Base-by-base conservation (phyloP, 768 basidiomycete species). In the Rhodotorula toruloides region DNA sequence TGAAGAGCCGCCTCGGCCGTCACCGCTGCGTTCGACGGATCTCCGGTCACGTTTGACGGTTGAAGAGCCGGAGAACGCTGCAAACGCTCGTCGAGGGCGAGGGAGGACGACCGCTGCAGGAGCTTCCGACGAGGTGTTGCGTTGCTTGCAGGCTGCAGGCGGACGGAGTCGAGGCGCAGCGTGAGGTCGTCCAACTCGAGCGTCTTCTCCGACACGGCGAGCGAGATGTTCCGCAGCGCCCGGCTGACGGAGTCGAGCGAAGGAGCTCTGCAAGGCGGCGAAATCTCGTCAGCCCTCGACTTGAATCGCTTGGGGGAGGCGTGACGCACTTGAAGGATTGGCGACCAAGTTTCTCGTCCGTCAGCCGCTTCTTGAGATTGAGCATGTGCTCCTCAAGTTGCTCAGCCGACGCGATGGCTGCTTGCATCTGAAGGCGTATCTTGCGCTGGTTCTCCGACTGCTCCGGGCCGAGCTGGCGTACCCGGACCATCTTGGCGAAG, bases 381-480 rank as follows among this genome's bases (percentile, higher is more conserved):
- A 84, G 81, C 7, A 96, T 79, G 69, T 86, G 82, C 17, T 84
- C 84, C 72, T 94, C 91, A 14, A 94, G 81, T 72, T 91, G 88
- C 74, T 86, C 84, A 22, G 92, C 79, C 36, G 22, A 78, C 32
- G 27, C 19, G 1, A n/a, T 11, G 46, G 17, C 2, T 11, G 8
- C 91, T 75, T 87, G 80, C 43, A 71, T 52, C 37, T 67, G 89
- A 70, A 86, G 84, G 39, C 91, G 82, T 34, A 97, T 79, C 60
- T 86, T 84, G 3, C 81, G 83, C 75, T 93, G 92, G 2, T 84
- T 87, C 75, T 93, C 91, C 21, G 86, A 81, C 74, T 91, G 87
- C 74, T 97, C 91, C 0, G 94, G 91, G 19, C 87, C 87, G n/a
- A 92, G 75, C n/a, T 87, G 85, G 53, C 88, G 82, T 5, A 84